phyloP scores from a whole-genome alignment of 441 rosid genomes.

The Erodium texanum region DNA sequence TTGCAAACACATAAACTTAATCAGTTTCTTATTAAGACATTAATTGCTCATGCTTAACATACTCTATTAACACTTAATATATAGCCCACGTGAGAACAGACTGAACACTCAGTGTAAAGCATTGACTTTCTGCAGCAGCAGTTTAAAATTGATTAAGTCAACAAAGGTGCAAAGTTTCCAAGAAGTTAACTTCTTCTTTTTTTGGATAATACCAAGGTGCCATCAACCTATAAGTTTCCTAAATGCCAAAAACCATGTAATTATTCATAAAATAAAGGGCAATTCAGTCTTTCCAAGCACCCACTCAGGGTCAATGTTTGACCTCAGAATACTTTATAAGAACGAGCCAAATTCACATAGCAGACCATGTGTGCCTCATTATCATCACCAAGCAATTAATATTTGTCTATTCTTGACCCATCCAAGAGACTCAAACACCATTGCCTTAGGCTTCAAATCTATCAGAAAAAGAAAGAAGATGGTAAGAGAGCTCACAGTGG shows the following conservation, averaged over 20 bases:
- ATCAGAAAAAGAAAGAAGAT: slow-evolving; percentile 1
- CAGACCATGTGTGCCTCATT: no score
- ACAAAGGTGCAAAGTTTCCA: background rate
- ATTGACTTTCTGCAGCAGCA: background rate
- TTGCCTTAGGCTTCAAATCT: background rate
- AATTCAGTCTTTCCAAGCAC: background rate
- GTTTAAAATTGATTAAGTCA: background rate
- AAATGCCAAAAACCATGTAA: background rate
- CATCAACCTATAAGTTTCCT: background rate
- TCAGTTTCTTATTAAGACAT: background rate
- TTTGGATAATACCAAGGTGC: background rate
- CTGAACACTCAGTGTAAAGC: background rate
- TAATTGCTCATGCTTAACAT: background rate
- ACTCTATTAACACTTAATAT: background rate
- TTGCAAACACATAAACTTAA: background rate
- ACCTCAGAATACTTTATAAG: background rate
- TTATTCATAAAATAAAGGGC: background rate
- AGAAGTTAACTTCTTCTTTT: background rate
- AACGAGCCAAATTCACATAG: background rate
- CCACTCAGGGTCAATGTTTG: background rate
- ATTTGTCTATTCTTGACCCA: background rate
- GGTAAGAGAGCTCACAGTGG: background rate
- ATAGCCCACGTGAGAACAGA: background rate
- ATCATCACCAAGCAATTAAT: background rate
- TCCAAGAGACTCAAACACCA: no score